A percentile compares a stretch with the other conserved stretches of the same genome.
Conservation (phyloP, 2,329 filamentous ascomycete species). For the Penicillium sp. region DNA sequence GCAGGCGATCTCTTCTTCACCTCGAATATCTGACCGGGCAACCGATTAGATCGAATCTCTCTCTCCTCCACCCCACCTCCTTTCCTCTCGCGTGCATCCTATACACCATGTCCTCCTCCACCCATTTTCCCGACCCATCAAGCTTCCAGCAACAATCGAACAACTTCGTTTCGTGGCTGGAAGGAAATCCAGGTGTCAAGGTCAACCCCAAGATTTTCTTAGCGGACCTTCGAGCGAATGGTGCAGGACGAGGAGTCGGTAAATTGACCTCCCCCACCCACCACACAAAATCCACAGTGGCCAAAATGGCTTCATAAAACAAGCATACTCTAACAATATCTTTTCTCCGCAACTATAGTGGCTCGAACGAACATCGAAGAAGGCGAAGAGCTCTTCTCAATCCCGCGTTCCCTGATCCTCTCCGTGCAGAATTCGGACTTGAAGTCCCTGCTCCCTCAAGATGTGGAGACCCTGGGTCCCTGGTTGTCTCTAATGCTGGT, state of each 20-base stretch:
- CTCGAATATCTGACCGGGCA: no score
- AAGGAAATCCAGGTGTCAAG: slow-evolving; percentile 53
- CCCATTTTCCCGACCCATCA: slow-evolving; percentile 39
- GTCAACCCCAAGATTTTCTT: slow-evolving; percentile 63
- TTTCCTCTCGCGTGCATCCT: slow-evolving; percentile 3
- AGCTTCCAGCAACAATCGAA: slow-evolving; percentile 53
- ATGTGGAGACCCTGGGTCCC: slow-evolving; percentile 55
- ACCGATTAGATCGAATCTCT: no score
- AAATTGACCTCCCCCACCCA: slow-evolving; percentile 40
- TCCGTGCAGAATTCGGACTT: slow-evolving; percentile 74
- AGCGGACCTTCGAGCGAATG: slow-evolving; percentile 59
- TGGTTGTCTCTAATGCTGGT: slow-evolving; percentile 71
- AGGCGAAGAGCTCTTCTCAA: slow-evolving; percentile 78
- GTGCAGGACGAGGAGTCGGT: slow-evolving; percentile 68
- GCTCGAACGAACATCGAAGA: slow-evolving; percentile 70
- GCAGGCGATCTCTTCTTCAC: no score
- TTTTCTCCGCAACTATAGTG: slow-evolving; percentile 54
- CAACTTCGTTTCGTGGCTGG: slow-evolving; percentile 63
- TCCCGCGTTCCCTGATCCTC: slow-evolving; percentile 74
- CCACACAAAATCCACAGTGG: slow-evolving; percentile 26
- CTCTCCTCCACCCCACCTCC: neutral
- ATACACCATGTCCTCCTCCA: slow-evolving; percentile 38
- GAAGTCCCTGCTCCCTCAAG: slow-evolving; percentile 58
- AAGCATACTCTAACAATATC: slow-evolving; percentile 27
- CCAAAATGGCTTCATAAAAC: slow-evolving; percentile 16